phyloP scores from a whole-genome alignment of 371 early-diverging fungal genomes.

The Mucor irregularis region DNA sequence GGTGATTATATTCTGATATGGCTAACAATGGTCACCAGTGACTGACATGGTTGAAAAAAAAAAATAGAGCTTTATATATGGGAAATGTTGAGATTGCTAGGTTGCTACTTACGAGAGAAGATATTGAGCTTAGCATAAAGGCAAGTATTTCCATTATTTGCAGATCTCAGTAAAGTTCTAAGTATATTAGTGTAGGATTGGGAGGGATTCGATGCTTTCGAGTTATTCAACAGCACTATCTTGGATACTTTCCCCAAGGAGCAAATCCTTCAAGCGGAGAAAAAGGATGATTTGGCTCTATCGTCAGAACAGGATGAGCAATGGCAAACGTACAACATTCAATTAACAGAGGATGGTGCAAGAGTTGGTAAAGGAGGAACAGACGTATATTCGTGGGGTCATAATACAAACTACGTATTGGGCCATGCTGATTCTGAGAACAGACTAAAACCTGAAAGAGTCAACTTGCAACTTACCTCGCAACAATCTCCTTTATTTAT shows the following conservation, averaged over 20 bases:
- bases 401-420: conserved; percentile 69
- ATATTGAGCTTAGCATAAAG: conserved; percentile 56
- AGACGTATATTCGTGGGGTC: conserved; percentile 78
- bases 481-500: conserved; percentile 24
- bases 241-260: conserved; percentile 14
- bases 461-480: conserved; percentile 49
- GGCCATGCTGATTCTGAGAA: conserved; percentile 71
- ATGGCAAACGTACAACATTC: not conserved
- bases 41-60: not conserved
- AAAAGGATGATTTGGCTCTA: not conserved
- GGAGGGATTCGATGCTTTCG: conserved; percentile 36
- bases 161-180: not conserved
- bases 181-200: conserved; percentile 23
- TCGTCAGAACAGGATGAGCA: not conserved
- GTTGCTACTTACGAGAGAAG: conserved; percentile 50
- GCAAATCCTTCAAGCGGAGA: not conserved
- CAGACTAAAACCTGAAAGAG: conserved; percentile 64
- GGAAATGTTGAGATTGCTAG: conserved; percentile 67
- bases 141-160: conserved; percentile 20
- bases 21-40: no score
- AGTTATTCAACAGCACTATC: conserved; percentile 25
- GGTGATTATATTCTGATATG: no score
- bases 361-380: conserved; percentile 37
- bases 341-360: not conserved
- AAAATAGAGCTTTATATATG: conserved; percentile 59